These are phyloP conservation scores for Physcomitrellopsis africana DNA, from an alignment of 225 moss, liverwort and hornwort genomes.

Conservation along the genomic window DNA sequence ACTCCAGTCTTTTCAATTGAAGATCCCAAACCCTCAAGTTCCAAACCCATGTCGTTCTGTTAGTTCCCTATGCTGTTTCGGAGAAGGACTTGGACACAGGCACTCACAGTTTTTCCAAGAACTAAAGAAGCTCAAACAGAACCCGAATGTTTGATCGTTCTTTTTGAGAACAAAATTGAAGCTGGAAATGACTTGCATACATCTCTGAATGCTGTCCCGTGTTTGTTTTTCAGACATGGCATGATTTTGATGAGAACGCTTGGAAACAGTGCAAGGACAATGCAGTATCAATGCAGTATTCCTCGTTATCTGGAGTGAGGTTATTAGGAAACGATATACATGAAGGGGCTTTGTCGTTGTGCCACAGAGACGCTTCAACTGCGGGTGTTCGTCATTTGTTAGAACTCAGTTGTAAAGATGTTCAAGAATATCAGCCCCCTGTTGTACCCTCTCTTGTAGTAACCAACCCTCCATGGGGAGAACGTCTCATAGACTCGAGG, in stretches of 20 bases:
- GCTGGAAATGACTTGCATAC: neutral
- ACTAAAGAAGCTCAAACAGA: neutral
- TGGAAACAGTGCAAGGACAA: slow-evolving; percentile 55
- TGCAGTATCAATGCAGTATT: slow-evolving; percentile 50
- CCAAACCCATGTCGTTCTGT: neutral
- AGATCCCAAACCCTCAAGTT: neutral
- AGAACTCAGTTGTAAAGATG: slow-evolving; percentile 69
- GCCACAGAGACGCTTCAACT: slow-evolving; percentile 65
- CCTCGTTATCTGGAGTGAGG: slow-evolving; percentile 48
- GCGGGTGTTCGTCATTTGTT: slow-evolving; percentile 69
- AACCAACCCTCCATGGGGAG: slow-evolving; percentile 87
- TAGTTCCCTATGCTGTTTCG: neutral
- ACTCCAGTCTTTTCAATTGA: neutral
- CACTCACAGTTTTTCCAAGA: neutral
- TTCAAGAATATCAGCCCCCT: slow-evolving; percentile 59
- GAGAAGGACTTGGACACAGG: neutral
- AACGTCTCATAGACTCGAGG: slow-evolving; percentile 65
- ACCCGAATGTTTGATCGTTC: neutral
- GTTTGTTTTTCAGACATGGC: slow-evolving; percentile 61
- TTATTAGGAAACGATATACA: slow-evolving; percentile 83
- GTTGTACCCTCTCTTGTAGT: slow-evolving; percentile 67
- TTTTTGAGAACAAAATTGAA: neutral
- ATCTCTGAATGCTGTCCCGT: neutral
- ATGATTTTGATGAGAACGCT: slow-evolving; percentile 61
- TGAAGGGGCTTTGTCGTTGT: slow-evolving; percentile 82